A percentile compares a stretch with the other conserved stretches of the same genome.
Conservation (phyloP, 257 asterid genomes). For the Primulina tabacum region DNA sequence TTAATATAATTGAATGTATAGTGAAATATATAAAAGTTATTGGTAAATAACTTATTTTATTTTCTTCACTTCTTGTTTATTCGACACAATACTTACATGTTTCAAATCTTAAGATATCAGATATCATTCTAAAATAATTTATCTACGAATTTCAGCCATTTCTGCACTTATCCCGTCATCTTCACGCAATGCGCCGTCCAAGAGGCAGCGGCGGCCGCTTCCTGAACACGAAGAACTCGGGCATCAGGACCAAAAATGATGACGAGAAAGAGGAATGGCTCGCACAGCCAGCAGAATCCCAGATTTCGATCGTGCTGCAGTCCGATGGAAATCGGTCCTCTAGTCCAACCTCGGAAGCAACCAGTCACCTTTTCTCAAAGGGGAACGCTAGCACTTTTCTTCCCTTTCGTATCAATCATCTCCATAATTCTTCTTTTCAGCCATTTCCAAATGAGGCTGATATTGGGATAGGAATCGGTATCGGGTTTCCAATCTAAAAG, state of each 20-base stretch:
- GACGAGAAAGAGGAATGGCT: conserved; percentile 3
- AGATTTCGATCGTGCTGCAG: conserved; percentile 43
- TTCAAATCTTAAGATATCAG: too few relatives aligned
- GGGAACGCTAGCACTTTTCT: conserved; percentile 19
- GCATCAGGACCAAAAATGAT: conserved; percentile 18
- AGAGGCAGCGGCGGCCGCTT: conserved; percentile 89
- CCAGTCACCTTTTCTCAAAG: conserved; percentile 23
- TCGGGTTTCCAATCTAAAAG: conserved; percentile 39
- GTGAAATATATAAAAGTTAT: background rate
- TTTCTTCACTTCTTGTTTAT: too few relatives aligned
- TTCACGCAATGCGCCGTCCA: conserved; percentile 86
- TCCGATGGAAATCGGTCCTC: conserved; percentile 38
- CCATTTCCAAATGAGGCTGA: conserved; percentile 33
- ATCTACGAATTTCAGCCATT: conserved; percentile 47
- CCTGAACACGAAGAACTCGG: conserved; percentile 51
- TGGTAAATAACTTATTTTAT: too few relatives aligned
- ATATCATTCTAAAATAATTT: background rate
- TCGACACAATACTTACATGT: too few relatives aligned
- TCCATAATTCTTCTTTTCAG: conserved; percentile 28
- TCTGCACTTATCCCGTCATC: conserved; percentile 85
- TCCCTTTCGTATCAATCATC: conserved; percentile 36
- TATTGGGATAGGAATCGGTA: conserved; percentile 38
- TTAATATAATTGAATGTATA: background rate
- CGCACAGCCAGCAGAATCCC: conserved; percentile 33
- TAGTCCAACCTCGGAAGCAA: conserved; percentile 36